Evolutionary conservation across 2,329 filamentous ascomycete genomes (phyloP), one percentile per base, ranked within the genome.

Genomic region (Blastomyces silverae): DNA sequence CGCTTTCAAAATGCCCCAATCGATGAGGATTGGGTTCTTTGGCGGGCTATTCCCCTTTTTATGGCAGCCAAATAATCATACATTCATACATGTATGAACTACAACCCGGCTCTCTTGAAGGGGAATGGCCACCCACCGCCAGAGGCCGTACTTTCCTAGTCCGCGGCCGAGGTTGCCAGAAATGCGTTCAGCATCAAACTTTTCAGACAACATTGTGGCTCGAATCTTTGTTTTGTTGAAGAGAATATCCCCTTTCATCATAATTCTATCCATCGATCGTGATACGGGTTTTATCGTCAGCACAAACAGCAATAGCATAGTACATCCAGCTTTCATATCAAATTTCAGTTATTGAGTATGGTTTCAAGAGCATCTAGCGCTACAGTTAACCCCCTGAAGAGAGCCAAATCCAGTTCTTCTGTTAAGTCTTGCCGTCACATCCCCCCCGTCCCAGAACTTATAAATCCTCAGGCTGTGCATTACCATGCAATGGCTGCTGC

Each of bases 401-500:
- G 75, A 65, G 72, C 76, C 34, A 77, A 76, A 69, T 80, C 78
- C 31, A 67, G 73, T 56, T 74, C 74, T 60, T 78, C 77, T 8
- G 73, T 78, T 57, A 73, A 73, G 44, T 73, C 68, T 64, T 67
- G 68, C 42, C 72, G 71, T 48, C 70, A 68, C 61, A 64, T 64
- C 20, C 67, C 70, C 53, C 61, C 69, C 37, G 44, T 67, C 28
- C 64, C 69, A 11, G 73, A 75, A 25, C 64, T 70, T 3, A 67
- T 76, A 25, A 71, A 76, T 61, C 67, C 73, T 10, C 72, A 75
- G 11, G 59, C 71, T 6, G 71, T 72, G 58, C 73, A 71, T 56
- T 64, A 69, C 20, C 77, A 77, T 66, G 78, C 78, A 22, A 71
- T 75, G 10, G 73, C 75, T n/a, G 79, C 79, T 55, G 79, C 79